Percentiles rank a stretch among this genome's conserved stretches.
phyloP scores from a whole-genome alignment of 768 basidiomycete species.

The Pleurotus giganteus region DNA sequence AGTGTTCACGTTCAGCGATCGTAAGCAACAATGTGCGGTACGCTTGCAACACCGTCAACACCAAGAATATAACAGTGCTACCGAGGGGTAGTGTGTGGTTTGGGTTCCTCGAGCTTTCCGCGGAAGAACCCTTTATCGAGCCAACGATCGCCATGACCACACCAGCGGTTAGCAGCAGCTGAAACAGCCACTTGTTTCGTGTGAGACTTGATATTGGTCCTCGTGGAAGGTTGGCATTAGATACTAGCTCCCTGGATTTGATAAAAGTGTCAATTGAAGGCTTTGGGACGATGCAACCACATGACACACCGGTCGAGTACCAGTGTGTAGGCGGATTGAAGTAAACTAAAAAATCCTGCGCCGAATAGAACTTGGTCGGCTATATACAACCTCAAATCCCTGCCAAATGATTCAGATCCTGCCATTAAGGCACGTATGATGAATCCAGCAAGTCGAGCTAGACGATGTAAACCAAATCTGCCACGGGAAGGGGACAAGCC shows the following conservation, averaged over 20 bases:
- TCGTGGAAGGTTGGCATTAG: neutral
- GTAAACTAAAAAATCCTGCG: slow-evolving; percentile 41
- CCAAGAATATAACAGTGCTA: slow-evolving; percentile 35
- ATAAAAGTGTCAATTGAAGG: too few relatives aligned
- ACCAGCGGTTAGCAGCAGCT: slow-evolving; percentile 23
- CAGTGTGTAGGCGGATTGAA: slow-evolving; percentile 39
- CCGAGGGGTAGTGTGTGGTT: slow-evolving; percentile 27
- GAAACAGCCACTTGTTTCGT: slow-evolving; percentile 30
- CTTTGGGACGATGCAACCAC: too few relatives aligned
- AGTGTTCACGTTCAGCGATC: slow-evolving; percentile 18
- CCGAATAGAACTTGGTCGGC: slow-evolving; percentile 37
- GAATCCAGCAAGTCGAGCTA: slow-evolving; percentile 42
- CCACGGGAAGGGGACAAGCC: neutral
- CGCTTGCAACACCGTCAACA: slow-evolving; percentile 32
- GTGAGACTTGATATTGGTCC: slow-evolving; percentile 23
- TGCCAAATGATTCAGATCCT: slow-evolving; percentile 26
- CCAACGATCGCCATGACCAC: slow-evolving; percentile 35
- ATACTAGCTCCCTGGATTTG: neutral
- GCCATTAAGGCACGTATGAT: slow-evolving; percentile 36
- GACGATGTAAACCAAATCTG: neutral
- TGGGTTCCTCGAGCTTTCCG: slow-evolving; percentile 15
- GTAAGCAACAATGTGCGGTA: slow-evolving; percentile 25
- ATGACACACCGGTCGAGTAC: slow-evolving; percentile 40
- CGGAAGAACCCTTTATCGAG: slow-evolving; percentile 15
- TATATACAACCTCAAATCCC: slow-evolving; percentile 30